Conservation (phyloP, 805 yeast species). For the Saturnispora halmiae region DNA sequence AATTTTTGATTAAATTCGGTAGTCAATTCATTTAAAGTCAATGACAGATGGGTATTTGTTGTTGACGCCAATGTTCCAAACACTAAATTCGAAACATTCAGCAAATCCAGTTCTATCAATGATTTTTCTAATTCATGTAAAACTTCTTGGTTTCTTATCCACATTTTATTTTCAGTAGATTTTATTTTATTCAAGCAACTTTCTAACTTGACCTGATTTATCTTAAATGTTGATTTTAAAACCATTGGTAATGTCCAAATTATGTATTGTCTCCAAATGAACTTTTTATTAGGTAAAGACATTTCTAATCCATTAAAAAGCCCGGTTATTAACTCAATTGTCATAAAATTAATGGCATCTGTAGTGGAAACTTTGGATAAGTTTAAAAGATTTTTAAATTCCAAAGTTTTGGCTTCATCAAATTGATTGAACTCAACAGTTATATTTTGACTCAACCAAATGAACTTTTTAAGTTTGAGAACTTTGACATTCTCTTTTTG, state of each 20-base stretch:
- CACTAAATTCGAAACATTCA: conserved; percentile 14
- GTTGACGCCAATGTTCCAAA: conserved; percentile 7
- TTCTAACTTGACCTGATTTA: conserved; percentile 24
- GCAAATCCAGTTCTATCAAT: conserved; percentile 19
- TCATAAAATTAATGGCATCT: conserved; percentile 25
- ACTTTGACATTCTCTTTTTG: conserved; percentile 14
- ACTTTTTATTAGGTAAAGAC: conserved; percentile 15
- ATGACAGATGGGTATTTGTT: neutral
- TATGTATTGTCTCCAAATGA: conserved; percentile 24
- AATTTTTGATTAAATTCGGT: conserved; percentile 19
- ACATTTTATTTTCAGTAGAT: conserved; percentile 15
- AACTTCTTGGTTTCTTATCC: conserved; percentile 12
- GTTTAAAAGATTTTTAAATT: conserved; percentile 24
- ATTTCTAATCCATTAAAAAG: conserved; percentile 23
- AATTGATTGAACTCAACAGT: conserved; percentile 20
- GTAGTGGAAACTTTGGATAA: conserved; percentile 24
- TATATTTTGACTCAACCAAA: conserved; percentile 28
- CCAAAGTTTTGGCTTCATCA: conserved; percentile 21
- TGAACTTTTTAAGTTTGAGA: conserved; percentile 22
- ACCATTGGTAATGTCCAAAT: conserved; percentile 22
- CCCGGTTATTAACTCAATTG: conserved; percentile 22
- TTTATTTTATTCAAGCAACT: conserved; percentile 18
- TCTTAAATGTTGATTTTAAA: conserved; percentile 20
- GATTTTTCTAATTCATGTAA: conserved; percentile 16
- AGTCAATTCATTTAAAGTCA: conserved; percentile 13